Base-by-base conservation (phyloP, 2,329 filamentous ascomycete species). In the Fusarium sp. region DNA sequence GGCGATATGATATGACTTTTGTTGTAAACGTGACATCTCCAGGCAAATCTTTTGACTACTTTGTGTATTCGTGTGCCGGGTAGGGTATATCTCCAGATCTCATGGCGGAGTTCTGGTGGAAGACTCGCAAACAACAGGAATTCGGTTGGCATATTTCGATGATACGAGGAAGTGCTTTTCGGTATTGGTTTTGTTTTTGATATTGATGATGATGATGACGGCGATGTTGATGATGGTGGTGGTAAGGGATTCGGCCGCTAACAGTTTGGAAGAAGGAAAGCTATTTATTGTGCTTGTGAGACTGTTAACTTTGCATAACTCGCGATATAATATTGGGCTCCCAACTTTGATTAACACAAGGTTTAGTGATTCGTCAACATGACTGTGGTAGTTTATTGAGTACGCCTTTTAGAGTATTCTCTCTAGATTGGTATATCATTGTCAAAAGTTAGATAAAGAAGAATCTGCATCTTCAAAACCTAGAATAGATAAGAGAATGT, bases 391-490 rank as follows among this genome's bases (percentile, higher is more conserved):
- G 30, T 15, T 16, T 8, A 32, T 32, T 32, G 15, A 32, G 30
- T 32, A 16, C 30, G 30, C 15, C 15, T 32, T 32, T 16, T 8
- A 32, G 15, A 32, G 30, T 32, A 32, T 8, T 32, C 3, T 32
- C 16, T 24, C n/a, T n/a, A n/a, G n/a, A n/a, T n/a, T n/a, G n/a
- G 22, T 24, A 5, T 24, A 24, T 24, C 22, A 29, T 29, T 29
- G 27, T 12, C 9, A 4, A 6, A 3, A n/a, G 9, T n/a, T n/a
- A 4, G 4, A 38, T 18, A 4, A 8, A 38, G 16, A 38, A 1
- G 6, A 11, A 4, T 7, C 9, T 11, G 9, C n/a, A 3, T 38
- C 34, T 0, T n/a, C 0, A 6, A 6, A 38, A 38, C 5, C 18
- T 2, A 38, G 0, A 34, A 6, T 34, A 5, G 8, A 18, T 34